phyloP scores from a whole-genome alignment of 106 monocot species.

The Alisma plantagoaquatica region DNA sequence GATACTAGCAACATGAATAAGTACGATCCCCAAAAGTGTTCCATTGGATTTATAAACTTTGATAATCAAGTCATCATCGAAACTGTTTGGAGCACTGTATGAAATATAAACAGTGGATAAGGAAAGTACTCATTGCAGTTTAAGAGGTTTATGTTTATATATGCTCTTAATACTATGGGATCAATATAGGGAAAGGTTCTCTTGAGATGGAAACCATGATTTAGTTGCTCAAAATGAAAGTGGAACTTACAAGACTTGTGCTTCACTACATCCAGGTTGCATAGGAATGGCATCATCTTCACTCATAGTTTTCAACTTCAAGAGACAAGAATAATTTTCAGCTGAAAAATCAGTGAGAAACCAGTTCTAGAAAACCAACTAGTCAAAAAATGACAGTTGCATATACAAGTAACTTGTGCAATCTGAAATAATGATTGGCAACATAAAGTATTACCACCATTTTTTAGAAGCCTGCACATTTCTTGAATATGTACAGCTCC shows the following conservation, averaged over 20 bases:
- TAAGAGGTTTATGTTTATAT: too few relatives aligned
- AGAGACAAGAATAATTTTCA: constrained; percentile 74
- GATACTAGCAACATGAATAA: constrained; percentile 79
- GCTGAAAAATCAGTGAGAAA: constrained; percentile 9
- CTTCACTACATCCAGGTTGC: constrained; percentile 92
- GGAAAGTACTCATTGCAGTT: too few relatives aligned
- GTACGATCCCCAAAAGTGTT: constrained; percentile 48
- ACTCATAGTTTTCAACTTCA: constrained; percentile 74
- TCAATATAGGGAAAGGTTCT: too few relatives aligned
- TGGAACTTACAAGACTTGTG: constrained; percentile 84
- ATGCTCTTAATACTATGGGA: too few relatives aligned
- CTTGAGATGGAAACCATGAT: too few relatives aligned
- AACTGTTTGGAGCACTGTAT: constrained; percentile 88
- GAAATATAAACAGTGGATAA: too few relatives aligned
- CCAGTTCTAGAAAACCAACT: background rate
- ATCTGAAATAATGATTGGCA: constrained; percentile 55
- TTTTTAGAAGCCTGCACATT: constrained; percentile 78
- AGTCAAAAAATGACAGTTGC: background rate
- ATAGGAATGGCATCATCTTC: constrained; percentile 55
- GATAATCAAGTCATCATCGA: constrained; percentile 84
- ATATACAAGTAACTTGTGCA: constrained; percentile 38
- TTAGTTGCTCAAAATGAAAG: too few relatives aligned
- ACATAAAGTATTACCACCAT: constrained; percentile 59
- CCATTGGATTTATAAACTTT: constrained; percentile 90
- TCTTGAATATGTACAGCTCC: constrained; percentile 77